A percentile compares a stretch with the other conserved stretches of the same genome.
These are phyloP conservation scores for Ampelocalamus luodianensis DNA, from an alignment of 176 grass and related monocot species.

Conservation along the genomic window DNA sequence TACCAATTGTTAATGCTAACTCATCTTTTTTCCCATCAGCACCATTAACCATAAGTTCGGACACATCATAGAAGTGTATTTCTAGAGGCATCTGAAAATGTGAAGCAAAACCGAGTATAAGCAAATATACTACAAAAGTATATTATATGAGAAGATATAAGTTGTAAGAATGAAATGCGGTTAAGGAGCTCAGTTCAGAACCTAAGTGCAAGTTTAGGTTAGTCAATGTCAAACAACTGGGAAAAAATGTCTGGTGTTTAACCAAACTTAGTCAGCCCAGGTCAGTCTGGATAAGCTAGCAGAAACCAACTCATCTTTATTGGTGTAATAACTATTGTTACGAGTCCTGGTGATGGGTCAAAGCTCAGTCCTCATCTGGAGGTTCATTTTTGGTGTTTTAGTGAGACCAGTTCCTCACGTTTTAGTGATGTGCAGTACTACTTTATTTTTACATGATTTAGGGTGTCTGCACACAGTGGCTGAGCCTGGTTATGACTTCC, in stretches of 20 bases:
- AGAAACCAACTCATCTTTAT: conserved; percentile 24
- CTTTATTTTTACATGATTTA: not conserved
- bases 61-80: conserved; percentile 74
- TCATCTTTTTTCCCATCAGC: conserved; percentile 62
- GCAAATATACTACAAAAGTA: conserved; percentile 15
- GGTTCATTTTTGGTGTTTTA: not conserved
- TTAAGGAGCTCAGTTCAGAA: not conserved
- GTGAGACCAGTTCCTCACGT: too few species aligned
- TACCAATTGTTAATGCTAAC: conserved; percentile 46
- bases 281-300: conserved; percentile 16
- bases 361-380: not conserved
- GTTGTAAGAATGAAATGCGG: not conserved
- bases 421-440: not conserved
- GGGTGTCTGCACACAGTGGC: not conserved
- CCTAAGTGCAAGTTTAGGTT: conserved; percentile 8
- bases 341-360: not conserved
- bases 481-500: conserved; percentile 8
- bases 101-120: conserved; percentile 42
- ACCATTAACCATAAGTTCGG: conserved; percentile 52
- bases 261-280: not conserved
- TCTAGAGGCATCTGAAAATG: conserved; percentile 83
- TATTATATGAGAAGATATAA: conserved; percentile 12
- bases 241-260: not conserved
- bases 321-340: not conserved
- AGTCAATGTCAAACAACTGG: conserved; percentile 13